phyloP scores from a whole-genome alignment of 495 filamentous ascomycete genomes.

The Articulospora tetracladia region DNA sequence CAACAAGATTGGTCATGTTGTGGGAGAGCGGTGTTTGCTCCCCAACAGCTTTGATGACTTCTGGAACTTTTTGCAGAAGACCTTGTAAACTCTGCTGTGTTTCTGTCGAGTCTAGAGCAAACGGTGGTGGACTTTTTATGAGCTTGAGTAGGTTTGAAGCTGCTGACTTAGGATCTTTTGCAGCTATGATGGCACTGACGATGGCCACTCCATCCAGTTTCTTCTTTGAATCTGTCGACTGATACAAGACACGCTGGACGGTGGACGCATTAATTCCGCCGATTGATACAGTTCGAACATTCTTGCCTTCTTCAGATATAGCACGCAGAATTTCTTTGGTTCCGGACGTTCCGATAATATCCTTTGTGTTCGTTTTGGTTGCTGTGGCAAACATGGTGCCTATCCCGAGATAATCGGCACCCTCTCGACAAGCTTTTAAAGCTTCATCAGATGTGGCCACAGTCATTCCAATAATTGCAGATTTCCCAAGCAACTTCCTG shows the following conservation, averaged over 20 bases:
- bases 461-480: slow-evolving; percentile 66
- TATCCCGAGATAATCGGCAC: slow-evolving; percentile 86
- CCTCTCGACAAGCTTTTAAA: slow-evolving; percentile 57
- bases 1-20: slow-evolving; percentile 94
- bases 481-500: slow-evolving; percentile 65
- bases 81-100: not conserved
- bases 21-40: slow-evolving; percentile 72
- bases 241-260: slow-evolving; percentile 66
- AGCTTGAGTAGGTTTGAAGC: slow-evolving; percentile 51
- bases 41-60: slow-evolving; percentile 55
- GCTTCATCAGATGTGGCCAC: slow-evolving; percentile 67
- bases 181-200: slow-evolving; percentile 83
- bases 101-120: slow-evolving; percentile 27
- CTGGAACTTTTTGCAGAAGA: slow-evolving; percentile 35
- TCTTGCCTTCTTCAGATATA: slow-evolving; percentile 41
- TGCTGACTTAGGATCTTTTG: slow-evolving; percentile 57
- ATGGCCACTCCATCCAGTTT: slow-evolving; percentile 82
- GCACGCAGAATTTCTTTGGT: slow-evolving; percentile 62
- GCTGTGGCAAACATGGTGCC: slow-evolving; percentile 82
- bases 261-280: slow-evolving; percentile 85
- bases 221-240: slow-evolving; percentile 41
- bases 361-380: slow-evolving; percentile 77
- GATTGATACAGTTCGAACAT: slow-evolving; percentile 70
- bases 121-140: slow-evolving; percentile 44
- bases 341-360: slow-evolving; percentile 78